Percentiles rank a stretch among this genome's conserved stretches.
phyloP scores from a whole-genome alignment of 2,329 filamentous ascomycete genomes.

The Aspergillus terreus region DNA sequence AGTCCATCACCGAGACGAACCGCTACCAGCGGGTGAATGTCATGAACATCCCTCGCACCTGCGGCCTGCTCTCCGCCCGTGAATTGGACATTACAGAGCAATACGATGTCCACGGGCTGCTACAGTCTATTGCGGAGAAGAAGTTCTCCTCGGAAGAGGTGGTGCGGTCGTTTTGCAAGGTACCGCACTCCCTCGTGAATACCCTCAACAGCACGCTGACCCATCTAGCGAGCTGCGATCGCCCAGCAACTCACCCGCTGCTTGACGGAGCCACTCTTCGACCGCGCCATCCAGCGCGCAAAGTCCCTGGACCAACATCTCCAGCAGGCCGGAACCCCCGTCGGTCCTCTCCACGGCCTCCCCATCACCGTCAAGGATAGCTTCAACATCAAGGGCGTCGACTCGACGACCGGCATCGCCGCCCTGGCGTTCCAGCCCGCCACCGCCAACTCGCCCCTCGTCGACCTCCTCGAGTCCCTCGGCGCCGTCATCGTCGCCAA shows the following conservation, averaged over 20 bases:
- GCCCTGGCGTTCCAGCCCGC: constrained; percentile 60
- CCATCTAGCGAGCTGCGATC: constrained; percentile 31
- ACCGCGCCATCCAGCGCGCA: constrained; percentile 47
- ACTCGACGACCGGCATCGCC: constrained; percentile 56
- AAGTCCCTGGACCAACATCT: constrained; percentile 47
- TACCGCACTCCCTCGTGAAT: constrained; percentile 6
- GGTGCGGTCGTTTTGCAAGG: constrained; percentile 53
- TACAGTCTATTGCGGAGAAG: constrained; percentile 31
- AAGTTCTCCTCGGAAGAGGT: constrained; percentile 44
- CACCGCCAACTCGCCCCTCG: constrained; percentile 52
- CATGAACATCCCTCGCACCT: constrained; percentile 49
- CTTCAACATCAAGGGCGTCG: constrained; percentile 46
- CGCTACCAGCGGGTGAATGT: constrained; percentile 37
- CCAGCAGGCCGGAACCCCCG: constrained; percentile 34
- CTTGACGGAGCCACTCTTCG: constrained; percentile 52
- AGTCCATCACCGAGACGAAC: constrained; percentile 32
- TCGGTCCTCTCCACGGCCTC: constrained; percentile 61
- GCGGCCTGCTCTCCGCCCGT: constrained; percentile 48
- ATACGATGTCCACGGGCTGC: constrained; percentile 43
- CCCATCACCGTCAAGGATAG: constrained; percentile 53
- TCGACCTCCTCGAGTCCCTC: constrained; percentile 55
- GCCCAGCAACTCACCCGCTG: constrained; percentile 44
- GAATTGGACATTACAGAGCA: constrained; percentile 56
- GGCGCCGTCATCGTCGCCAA: constrained; percentile 68
- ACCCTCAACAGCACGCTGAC: neutral